Percentiles rank a stretch among this genome's conserved stretches.
These are phyloP conservation scores for Xylaria arbuscula DNA, from an alignment of 2,329 filamentous ascomycete genomes.

Conservation along the genomic window DNA sequence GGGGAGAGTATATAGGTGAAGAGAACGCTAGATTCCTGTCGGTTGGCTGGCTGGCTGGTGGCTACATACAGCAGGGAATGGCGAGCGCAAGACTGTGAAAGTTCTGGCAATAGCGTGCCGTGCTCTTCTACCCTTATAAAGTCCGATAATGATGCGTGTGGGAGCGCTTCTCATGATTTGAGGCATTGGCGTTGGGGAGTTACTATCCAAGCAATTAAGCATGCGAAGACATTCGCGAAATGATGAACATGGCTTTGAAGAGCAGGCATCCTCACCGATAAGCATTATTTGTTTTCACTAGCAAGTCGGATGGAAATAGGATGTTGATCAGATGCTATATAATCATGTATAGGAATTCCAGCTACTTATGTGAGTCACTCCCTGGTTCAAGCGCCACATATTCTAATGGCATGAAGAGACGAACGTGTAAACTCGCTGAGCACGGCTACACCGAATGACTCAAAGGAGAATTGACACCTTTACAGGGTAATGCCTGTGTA, in stretches of 20 bases:
- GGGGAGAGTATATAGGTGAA: background rate
- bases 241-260: background rate
- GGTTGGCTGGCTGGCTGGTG: background rate
- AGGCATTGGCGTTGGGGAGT: slow-evolving; percentile 31
- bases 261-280: slow-evolving; percentile 3
- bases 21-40: too few relatives aligned
- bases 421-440: background rate
- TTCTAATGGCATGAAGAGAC: background rate
- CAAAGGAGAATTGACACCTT: background rate
- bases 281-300: background rate
- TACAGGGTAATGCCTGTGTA: background rate
- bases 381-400: background rate
- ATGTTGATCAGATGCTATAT: background rate
- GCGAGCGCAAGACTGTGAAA: background rate
- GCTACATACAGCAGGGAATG: background rate
- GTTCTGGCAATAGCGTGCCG: background rate
- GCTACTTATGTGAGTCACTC: background rate
- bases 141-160: background rate
- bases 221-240: slow-evolving; percentile 14
- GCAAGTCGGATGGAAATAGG: background rate
- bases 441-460: background rate
- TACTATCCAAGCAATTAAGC: slow-evolving; percentile 18
- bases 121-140: slow-evolving; percentile 8
- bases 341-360: background rate
- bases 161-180: slow-evolving; percentile 13